Evolutionary conservation across 768 basidiomycete species (phyloP).

Genomic region (Lentinus brumalis): DNA sequence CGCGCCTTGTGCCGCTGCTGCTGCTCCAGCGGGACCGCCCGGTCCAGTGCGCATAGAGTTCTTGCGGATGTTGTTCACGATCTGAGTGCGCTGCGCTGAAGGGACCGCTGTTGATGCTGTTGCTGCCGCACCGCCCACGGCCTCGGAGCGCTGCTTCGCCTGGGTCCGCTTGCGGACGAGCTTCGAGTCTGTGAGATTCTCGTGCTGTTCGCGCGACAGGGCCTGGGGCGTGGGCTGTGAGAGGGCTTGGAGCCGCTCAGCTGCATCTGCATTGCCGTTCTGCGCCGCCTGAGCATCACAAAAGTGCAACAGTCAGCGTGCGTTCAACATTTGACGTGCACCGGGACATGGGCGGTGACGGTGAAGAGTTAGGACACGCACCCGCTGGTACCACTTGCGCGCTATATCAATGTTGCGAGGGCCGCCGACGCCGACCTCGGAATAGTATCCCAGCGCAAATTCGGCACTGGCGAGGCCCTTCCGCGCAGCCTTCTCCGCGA

Average conservation of each 20-base stretch:
- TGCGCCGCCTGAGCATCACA: slow-evolving; percentile 56
- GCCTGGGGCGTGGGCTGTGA: slow-evolving; percentile 59
- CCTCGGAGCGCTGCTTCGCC: slow-evolving; percentile 61
- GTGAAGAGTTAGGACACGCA: slow-evolving; percentile 31
- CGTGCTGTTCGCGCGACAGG: slow-evolving; percentile 80
- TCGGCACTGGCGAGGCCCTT: slow-evolving; percentile 81
- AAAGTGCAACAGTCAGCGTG: not conserved
- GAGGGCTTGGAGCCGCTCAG: slow-evolving; percentile 70
- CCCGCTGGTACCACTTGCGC: slow-evolving; percentile 75
- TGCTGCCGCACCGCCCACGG: slow-evolving; percentile 20
- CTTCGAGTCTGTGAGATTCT: slow-evolving; percentile 72
- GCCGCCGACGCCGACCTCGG: slow-evolving; percentile 89
- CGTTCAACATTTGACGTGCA: not conserved
- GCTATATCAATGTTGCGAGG: slow-evolving; percentile 63
- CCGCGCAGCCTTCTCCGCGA: slow-evolving; percentile 83
- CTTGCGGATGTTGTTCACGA: slow-evolving; percentile 58
- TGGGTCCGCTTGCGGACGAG: slow-evolving; percentile 82
- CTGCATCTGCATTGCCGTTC: slow-evolving; percentile 82
- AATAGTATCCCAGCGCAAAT: slow-evolving; percentile 96
- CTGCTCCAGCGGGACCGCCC: not conserved
- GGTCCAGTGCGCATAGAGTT: slow-evolving; percentile 36
- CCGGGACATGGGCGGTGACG: not conserved
- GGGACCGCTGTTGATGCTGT: slow-evolving; percentile 21
- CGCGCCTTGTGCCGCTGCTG: not conserved
- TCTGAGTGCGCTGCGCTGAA: slow-evolving; percentile 41